These are phyloP conservation scores for Mycena leptocephala DNA, from an alignment of 768 basidiomycete species.

Conservation along the genomic window DNA sequence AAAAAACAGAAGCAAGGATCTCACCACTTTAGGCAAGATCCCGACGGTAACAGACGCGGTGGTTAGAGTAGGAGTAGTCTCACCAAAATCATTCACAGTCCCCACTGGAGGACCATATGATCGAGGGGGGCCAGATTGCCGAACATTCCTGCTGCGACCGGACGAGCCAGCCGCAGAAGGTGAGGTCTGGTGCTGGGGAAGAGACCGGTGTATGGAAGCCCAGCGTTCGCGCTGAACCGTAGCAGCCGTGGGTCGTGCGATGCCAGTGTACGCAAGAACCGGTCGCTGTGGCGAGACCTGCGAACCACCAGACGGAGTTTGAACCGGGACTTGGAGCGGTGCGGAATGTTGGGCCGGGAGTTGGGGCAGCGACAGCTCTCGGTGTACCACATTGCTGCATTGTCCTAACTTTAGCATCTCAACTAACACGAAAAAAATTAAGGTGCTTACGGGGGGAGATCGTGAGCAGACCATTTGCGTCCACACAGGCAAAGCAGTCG, in stretches of 20 bases:
- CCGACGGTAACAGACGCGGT: neutral
- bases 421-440: neutral
- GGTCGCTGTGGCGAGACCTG: neutral
- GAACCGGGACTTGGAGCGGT: neutral
- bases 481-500: neutral
- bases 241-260: neutral
- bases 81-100: neutral
- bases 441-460: neutral
- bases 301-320: too few species aligned
- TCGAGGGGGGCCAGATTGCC: neutral
- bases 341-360: neutral
- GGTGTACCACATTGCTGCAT: neutral
- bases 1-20: neutral
- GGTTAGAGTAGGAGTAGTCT: neutral
- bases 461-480: neutral
- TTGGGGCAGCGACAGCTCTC: too few species aligned
- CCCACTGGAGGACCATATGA: neutral
- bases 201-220: neutral
- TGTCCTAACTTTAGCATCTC: too few species aligned
- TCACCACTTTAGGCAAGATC: neutral
- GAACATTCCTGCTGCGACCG: neutral
- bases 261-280: neutral
- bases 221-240: neutral
- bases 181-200: neutral
- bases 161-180: too few species aligned